phyloP scores from a whole-genome alignment of 148 eudicot species.

The Rhododendron ferrugineum region DNA sequence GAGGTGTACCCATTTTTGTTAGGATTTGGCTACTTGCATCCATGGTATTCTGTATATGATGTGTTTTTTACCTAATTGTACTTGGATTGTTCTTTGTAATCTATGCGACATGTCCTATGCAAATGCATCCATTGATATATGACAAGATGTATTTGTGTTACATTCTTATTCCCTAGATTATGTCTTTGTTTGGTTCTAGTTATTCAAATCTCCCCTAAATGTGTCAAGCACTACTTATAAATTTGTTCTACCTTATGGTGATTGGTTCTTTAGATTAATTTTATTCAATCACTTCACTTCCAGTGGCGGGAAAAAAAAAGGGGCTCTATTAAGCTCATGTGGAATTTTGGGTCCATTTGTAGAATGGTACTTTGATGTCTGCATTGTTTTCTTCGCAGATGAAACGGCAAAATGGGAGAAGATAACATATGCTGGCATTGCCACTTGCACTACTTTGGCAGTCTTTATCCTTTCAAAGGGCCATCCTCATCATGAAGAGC shows the following conservation, averaged over 20 bases:
- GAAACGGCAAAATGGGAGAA: slow-evolving; percentile 91
- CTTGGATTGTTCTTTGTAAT: background rate
- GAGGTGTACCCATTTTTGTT: background rate
- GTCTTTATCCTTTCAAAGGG: slow-evolving; percentile 52
- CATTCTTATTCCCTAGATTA: background rate
- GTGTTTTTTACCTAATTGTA: background rate
- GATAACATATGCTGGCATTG: slow-evolving; percentile 56
- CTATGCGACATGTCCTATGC: background rate
- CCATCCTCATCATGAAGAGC: slow-evolving; percentile 59
- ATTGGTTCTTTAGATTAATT: background rate
- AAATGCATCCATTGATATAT: background rate
- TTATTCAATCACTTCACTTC: too few relatives aligned
- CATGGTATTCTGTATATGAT: background rate
- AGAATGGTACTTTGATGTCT: background rate
- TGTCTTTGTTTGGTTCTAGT: background rate
- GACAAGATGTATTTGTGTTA: background rate
- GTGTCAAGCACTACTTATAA: background rate
- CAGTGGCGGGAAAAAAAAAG: too few relatives aligned
- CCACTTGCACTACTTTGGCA: slow-evolving; percentile 44
- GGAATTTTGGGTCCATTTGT: background rate
- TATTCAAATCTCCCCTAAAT: background rate
- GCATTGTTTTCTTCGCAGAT: slow-evolving; percentile 30
- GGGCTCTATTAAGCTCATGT: background rate
- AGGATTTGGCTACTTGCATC: background rate
- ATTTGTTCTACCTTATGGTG: background rate